Base-by-base conservation (phyloP, 805 yeast genomes). In the Kodamaea kaohsiungensis region DNA sequence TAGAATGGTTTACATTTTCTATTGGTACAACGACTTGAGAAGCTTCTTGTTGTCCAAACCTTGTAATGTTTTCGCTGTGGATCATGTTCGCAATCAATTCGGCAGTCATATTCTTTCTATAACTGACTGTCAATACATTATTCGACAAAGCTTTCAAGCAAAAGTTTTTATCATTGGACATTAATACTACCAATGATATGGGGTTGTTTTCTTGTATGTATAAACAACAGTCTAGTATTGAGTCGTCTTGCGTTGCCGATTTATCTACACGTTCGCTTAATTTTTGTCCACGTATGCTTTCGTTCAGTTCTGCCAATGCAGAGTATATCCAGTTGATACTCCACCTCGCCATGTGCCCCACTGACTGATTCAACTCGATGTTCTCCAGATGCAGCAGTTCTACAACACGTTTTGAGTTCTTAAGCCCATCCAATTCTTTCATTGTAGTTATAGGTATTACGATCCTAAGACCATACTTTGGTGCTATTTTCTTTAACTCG, bases 131-230 rank as follows among this genome's bases (percentile, higher is more conserved):
- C 45, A 84, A 68, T 0, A 88, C 65, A 2, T 76, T 85, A 62
- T 89, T 85, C 2, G 86, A 69, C 46, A 91, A 69, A 0, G 97
- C 96, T 66, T 88, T 88, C 57, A 82, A 67, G 66, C 97, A 90
- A 7, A 92, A 74, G 65, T 91, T 92, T 60, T 85, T 87, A 66
- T 92, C 98, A 65, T 92, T 89, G 0, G 97, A 87, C 55, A 91
- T 62, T 22, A 89, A 66, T 1, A 91, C 78, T 7, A 87, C 87
- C 18, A 76, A 60, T 9, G 67, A 61, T 3, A 68, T 60, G 2
- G 67, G 61, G 49, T 66, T 59, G 12, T 69, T 67, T 10, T 72
- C 68, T 56, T 80, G 76, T 54, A 86, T 84, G 64, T 80, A 91
- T 22, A 87, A 62, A 61, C 96, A 88, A 65, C 97, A 91, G 66